Evolutionary conservation across 306 rosid species (phyloP).

Genomic region (Neltuma alba): DNA sequence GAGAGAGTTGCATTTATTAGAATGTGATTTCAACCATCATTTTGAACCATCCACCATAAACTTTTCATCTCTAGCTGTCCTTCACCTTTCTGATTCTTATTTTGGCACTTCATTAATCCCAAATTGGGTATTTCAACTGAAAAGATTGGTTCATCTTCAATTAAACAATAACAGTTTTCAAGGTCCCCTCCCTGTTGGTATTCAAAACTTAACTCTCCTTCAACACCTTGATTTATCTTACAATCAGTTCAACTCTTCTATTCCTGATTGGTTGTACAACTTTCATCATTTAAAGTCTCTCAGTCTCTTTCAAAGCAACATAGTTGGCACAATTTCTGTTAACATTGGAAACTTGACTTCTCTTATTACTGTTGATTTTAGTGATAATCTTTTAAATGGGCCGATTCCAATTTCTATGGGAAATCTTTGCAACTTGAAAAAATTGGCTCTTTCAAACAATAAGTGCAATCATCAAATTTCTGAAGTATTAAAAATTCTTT

Average conservation of each 20-base stretch:
- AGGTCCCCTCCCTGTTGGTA: not conserved
- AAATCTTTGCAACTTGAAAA: constrained; percentile 26
- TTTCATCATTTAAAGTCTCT: too few relatives aligned
- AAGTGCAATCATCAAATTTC: not conserved
- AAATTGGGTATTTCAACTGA: not conserved
- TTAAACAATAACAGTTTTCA: fast-evolving
- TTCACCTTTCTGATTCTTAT: not conserved
- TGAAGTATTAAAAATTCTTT: too few relatives aligned
- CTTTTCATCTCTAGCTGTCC: too few relatives aligned
- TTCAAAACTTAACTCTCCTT: not conserved
- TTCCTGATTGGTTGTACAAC: too few relatives aligned
- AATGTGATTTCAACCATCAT: not conserved
- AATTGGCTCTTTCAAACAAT: not conserved
- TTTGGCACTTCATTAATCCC: not conserved
- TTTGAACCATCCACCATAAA: too few relatives aligned
- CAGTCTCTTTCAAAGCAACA: not conserved
- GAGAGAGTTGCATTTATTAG: not conserved
- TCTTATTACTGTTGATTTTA: not conserved
- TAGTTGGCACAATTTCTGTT: not conserved
- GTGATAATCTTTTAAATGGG: not conserved
- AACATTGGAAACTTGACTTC: constrained; percentile 22
- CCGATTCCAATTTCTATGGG: too few relatives aligned
- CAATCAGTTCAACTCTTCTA: too few relatives aligned
- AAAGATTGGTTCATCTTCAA: not conserved
- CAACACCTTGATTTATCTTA: too few relatives aligned